phyloP scores from a whole-genome alignment of 2,329 filamentous ascomycete species.

The Beauveria rudraprayagi region DNA sequence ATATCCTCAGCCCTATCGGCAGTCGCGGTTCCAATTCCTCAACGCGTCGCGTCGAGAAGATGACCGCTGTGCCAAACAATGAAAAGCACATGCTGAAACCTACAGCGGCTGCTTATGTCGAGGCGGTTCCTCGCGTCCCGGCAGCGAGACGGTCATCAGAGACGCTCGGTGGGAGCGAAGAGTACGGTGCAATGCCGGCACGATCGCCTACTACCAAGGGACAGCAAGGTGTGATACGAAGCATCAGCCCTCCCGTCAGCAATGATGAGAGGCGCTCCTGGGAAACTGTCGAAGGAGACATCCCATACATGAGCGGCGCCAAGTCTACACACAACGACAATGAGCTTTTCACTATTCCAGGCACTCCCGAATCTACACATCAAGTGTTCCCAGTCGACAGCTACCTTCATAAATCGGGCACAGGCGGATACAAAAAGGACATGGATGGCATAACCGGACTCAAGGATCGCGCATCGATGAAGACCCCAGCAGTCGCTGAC shows the following conservation, averaged over 20 bases:
- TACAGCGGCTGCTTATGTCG: constrained; percentile 17
- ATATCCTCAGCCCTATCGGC: constrained; percentile 26
- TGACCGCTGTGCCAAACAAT: constrained; percentile 10
- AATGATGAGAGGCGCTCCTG: constrained; percentile 6
- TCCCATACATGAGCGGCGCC: constrained; percentile 18
- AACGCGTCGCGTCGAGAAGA: constrained; percentile 18
- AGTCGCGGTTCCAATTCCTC: constrained; percentile 19
- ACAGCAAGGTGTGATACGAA: background rate
- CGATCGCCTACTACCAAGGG: background rate
- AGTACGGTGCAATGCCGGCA: constrained; percentile 4
- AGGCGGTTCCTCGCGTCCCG: constrained; percentile 18
- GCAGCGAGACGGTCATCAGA: constrained; percentile 20
- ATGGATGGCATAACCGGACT: background rate
- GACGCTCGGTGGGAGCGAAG: constrained; percentile 18
- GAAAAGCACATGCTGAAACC: constrained; percentile 15
- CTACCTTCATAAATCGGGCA: constrained; percentile 19
- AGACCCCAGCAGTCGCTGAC: background rate
- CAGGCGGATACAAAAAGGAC: background rate
- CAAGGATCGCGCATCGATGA: background rate
- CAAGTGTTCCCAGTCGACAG: constrained; percentile 24
- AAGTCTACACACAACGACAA: constrained; percentile 17
- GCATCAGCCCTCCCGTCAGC: constrained; percentile 3
- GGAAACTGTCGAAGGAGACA: constrained; percentile 14
- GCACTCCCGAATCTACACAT: constrained; percentile 23
- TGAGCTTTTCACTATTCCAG: constrained; percentile 18